Evolutionary conservation across 1,139 yeast species (phyloP).

Genomic region (Hansenula anomala): DNA sequence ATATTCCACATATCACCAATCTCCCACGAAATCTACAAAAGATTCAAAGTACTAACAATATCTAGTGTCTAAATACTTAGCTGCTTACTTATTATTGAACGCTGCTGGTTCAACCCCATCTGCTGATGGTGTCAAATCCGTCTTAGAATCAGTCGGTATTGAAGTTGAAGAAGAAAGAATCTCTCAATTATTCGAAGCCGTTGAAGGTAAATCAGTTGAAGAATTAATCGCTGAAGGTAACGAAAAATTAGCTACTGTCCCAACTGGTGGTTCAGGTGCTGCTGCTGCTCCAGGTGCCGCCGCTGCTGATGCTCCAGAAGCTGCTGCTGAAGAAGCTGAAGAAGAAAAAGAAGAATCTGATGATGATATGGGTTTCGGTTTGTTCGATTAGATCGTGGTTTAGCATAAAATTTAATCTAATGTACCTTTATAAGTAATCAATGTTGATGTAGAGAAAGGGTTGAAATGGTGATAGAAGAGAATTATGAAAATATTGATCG

Average conservation of each 20-base stretch:
- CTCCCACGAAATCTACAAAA: too few relatives aligned
- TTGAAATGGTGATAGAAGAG: too few relatives aligned
- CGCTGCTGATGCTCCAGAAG: constrained; percentile 48
- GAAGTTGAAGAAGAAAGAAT: constrained; percentile 76
- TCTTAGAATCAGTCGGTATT: constrained; percentile 72
- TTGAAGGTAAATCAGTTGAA: constrained; percentile 73
- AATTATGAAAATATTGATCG: too few relatives aligned
- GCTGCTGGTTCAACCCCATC: constrained; percentile 81
- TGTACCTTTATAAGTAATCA: constrained; percentile 3
- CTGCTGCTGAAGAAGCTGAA: constrained; percentile 55
- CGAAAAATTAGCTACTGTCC: constrained; percentile 78
- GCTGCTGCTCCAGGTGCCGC: constrained; percentile 51
- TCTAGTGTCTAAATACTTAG: constrained; percentile 59
- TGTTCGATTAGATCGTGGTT: constrained; percentile 65
- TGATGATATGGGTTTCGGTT: constrained; percentile 87
- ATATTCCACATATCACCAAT: too few relatives aligned
- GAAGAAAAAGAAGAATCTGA: constrained; percentile 59
- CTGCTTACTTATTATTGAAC: constrained; percentile 84
- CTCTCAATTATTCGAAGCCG: constrained; percentile 57
- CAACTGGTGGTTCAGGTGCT: constrained; percentile 81
- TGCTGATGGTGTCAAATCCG: constrained; percentile 65
- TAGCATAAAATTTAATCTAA: constrained; percentile 2
- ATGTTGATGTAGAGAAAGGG: too few relatives aligned
- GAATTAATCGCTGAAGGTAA: constrained; percentile 79
- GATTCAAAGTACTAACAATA: constrained; percentile 21